phyloP scores from a whole-genome alignment of 805 yeast species.

The Citeromyces nyonsensis region DNA sequence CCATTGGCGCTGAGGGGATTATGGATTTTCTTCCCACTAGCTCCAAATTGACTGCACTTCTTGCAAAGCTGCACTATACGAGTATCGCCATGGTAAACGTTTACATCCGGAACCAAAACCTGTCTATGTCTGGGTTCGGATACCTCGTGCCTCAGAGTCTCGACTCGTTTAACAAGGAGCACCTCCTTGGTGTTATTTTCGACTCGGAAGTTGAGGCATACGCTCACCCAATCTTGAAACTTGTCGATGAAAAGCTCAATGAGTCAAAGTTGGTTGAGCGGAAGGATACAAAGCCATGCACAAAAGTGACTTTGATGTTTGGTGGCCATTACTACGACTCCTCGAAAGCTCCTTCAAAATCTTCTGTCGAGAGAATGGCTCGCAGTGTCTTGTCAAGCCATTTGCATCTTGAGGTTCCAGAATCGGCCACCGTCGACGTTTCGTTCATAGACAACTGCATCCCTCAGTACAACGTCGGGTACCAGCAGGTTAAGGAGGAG shows the following conservation, averaged over 20 bases:
- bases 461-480: constrained; percentile 73
- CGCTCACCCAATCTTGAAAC: constrained; percentile 14
- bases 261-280: constrained; percentile 5
- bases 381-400: constrained; percentile 21
- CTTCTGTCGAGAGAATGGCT: constrained; percentile 3
- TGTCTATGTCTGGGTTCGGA: constrained; percentile 61
- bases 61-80: constrained; percentile 19
- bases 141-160: constrained; percentile 56
- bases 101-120: constrained; percentile 28
- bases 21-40: neutral
- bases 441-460: constrained; percentile 41
- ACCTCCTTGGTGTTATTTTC: constrained; percentile 73
- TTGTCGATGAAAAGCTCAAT: neutral
- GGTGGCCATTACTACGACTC: constrained; percentile 49
- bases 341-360: constrained; percentile 1
- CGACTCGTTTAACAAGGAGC: constrained; percentile 29
- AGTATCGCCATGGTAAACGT: constrained; percentile 55
- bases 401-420: constrained; percentile 16
- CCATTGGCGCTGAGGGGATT: constrained; percentile 27
- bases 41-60: constrained; percentile 4
- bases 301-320: constrained; percentile 77
- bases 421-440: constrained; percentile 11
- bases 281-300: constrained; percentile 20
- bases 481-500: constrained; percentile 22
- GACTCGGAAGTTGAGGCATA: constrained; percentile 74